Conservation (phyloP, 768 basidiomycete species). For the Pisolithus marmoratus region DNA sequence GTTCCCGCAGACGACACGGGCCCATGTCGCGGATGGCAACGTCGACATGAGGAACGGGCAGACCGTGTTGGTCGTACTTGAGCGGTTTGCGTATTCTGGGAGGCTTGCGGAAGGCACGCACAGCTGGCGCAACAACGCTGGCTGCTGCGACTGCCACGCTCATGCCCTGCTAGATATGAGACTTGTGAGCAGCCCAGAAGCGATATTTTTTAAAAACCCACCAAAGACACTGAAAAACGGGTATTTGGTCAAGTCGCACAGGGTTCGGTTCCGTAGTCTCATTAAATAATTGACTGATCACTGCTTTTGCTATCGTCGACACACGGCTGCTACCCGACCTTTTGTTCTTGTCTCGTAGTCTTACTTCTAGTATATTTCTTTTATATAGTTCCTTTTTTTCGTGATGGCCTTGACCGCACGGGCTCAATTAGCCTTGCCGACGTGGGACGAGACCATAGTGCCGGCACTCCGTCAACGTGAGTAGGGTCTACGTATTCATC, state of each 20-base stretch:
- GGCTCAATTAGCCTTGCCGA: conserved; percentile 36
- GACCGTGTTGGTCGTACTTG: conserved; percentile 44
- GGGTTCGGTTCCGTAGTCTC: too few relatives aligned
- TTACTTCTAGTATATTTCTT: not conserved
- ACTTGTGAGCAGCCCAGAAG: too few relatives aligned
- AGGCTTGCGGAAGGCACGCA: conserved; percentile 49
- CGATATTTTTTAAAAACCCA: too few relatives aligned
- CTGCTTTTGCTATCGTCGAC: too few relatives aligned
- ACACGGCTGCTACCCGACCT: not conserved
- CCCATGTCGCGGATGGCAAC: conserved; percentile 65
- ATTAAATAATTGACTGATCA: too few relatives aligned
- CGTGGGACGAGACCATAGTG: conserved; percentile 82
- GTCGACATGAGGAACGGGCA: conserved; percentile 69
- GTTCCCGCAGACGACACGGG: conserved; percentile 68
- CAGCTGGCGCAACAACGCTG: conserved; percentile 17
- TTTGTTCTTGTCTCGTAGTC: not conserved
- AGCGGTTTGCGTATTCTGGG: conserved; percentile 43
- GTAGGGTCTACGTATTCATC: conserved; percentile 21
- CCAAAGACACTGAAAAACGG: too few relatives aligned
- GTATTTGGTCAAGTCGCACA: too few relatives aligned
- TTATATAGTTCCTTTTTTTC: conserved; percentile 8
- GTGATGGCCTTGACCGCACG: conserved; percentile 41
- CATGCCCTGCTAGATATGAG: conserved; percentile 2
- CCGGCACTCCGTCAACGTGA: conserved; percentile 75
- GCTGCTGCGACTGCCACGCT: conserved; percentile 8